Conservation (phyloP, 345 rosid genomes). For the Aurinia saxatilis region DNA sequence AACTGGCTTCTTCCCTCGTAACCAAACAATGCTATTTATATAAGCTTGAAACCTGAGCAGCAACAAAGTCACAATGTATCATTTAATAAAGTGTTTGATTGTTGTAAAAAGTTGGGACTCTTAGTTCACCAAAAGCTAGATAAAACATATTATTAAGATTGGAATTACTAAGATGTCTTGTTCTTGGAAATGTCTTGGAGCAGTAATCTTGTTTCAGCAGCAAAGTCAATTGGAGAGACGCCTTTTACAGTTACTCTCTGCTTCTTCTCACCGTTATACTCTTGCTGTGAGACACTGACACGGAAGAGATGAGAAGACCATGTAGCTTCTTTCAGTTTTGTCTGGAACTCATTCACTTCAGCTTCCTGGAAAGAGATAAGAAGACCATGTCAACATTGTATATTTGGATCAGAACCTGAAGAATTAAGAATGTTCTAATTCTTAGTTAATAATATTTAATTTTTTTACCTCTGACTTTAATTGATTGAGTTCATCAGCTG, state of each 20-base stretch:
- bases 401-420: background rate
- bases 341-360: constrained; percentile 46
- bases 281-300: constrained; percentile 67
- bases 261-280: constrained; percentile 78
- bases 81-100: too few species aligned
- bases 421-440: background rate
- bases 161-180: constrained; percentile 19
- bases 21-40: too few species aligned
- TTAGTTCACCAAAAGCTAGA: background rate
- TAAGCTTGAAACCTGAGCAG: too few species aligned
- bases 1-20: too few species aligned
- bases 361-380: constrained; percentile 27
- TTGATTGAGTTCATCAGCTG: constrained; percentile 76
- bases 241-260: constrained; percentile 78
- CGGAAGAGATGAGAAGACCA: constrained; percentile 75
- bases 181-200: constrained; percentile 75
- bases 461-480: constrained; percentile 55
- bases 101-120: background rate
- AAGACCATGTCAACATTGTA: background rate
- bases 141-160: background rate
- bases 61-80: too few species aligned
- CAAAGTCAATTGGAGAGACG: constrained; percentile 60
- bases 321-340: constrained; percentile 63
- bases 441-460: background rate
- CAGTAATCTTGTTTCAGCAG: constrained; percentile 66